Conservation (phyloP, 129 eudicot species). For the Artemisia tridentata region DNA sequence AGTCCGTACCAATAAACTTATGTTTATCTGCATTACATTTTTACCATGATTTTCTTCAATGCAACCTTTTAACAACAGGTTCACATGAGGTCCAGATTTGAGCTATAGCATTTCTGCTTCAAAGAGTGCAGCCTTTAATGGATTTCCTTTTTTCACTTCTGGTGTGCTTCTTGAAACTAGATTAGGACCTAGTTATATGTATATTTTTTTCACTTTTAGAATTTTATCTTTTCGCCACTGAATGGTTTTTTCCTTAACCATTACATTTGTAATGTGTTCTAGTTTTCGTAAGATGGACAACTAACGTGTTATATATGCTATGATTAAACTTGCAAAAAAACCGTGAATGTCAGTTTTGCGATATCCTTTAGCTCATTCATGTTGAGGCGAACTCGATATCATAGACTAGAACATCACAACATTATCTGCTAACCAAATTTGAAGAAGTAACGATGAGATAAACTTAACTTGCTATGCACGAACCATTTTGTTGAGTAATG, state of each 20-base stretch:
- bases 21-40: background rate
- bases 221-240: background rate
- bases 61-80: slow-evolving; percentile 22
- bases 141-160: slow-evolving; percentile 2
- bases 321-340: too few relatives aligned
- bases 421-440: too few relatives aligned
- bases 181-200: slow-evolving; percentile 5
- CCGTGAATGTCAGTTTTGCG: too few relatives aligned
- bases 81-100: slow-evolving; percentile 3
- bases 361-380: too few relatives aligned
- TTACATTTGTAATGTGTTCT: background rate
- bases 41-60: slow-evolving; percentile 8
- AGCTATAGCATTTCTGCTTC: slow-evolving; percentile 11
- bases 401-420: too few relatives aligned
- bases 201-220: slow-evolving; percentile 4
- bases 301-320: too few relatives aligned
- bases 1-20: too few relatives aligned
- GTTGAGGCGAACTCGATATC: too few relatives aligned
- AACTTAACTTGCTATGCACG: too few relatives aligned
- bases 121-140: slow-evolving; percentile 12
- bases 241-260: background rate
- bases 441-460: too few relatives aligned
- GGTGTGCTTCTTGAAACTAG: slow-evolving; percentile 23
- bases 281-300: background rate
- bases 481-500: too few relatives aligned